phyloP scores from a whole-genome alignment of 306 rosid species.

The Potentilla sterilis region DNA sequence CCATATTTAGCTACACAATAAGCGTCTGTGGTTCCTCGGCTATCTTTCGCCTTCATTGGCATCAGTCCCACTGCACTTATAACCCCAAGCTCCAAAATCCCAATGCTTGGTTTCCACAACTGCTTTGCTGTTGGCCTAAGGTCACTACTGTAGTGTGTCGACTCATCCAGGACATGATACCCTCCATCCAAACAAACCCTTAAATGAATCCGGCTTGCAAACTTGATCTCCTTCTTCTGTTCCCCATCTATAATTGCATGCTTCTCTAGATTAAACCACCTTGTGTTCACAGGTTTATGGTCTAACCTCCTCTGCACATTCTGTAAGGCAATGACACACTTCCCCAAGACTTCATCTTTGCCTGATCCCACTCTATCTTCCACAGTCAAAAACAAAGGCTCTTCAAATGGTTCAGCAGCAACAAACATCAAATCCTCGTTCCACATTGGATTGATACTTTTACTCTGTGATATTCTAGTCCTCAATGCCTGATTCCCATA shows the following conservation, averaged over 20 bases:
- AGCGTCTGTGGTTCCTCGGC: constrained; percentile 70
- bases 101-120: constrained; percentile 75
- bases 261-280: constrained; percentile 86
- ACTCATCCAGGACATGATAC: constrained; percentile 90
- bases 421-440: constrained; percentile 87
- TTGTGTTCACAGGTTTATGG: constrained; percentile 76
- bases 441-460: constrained; percentile 73
- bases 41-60: constrained; percentile 85
- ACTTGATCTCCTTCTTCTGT: constrained; percentile 64
- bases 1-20: constrained; percentile 89
- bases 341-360: constrained; percentile 81
- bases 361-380: constrained; percentile 68
- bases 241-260: constrained; percentile 62
- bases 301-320: constrained; percentile 75
- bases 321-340: constrained; percentile 70
- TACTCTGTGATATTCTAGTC: constrained; percentile 61
- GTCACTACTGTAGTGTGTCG: constrained; percentile 88
- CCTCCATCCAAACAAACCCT: constrained; percentile 93
- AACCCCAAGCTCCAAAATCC: constrained; percentile 76
- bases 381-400: constrained; percentile 61
- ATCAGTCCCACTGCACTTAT: constrained; percentile 72
- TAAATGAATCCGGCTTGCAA: constrained; percentile 78
- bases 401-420: constrained; percentile 85
- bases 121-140: constrained; percentile 93
- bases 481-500: constrained; percentile 61